These are phyloP conservation scores for Dactylellina leptospora DNA, from an alignment of 2,329 filamentous ascomycete species.

Conservation along the genomic window DNA sequence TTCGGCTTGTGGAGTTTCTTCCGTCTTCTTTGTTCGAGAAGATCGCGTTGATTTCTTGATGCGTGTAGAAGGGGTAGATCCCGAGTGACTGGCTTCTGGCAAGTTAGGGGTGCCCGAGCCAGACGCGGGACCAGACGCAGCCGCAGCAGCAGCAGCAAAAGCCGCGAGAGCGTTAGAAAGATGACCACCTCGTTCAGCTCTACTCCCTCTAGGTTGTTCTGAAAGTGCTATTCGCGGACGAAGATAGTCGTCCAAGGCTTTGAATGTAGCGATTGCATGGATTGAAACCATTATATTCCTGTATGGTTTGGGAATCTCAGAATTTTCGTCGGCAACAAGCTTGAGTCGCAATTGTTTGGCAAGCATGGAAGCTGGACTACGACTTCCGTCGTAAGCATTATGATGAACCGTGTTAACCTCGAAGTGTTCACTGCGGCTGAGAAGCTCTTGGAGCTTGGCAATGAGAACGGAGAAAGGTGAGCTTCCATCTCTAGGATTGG, in stretches of 20 bases:
- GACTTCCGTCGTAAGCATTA: conserved; percentile 86
- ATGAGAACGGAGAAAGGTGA: conserved; percentile 88
- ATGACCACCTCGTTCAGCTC: conserved; percentile 65
- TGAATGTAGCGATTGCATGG: conserved; percentile 97
- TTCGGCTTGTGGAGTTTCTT: conserved; percentile 37
- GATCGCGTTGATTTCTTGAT: conserved; percentile 38
- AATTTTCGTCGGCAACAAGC: conserved; percentile 86
- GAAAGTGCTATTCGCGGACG: conserved; percentile 85
- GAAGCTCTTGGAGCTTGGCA: conserved; percentile 91
- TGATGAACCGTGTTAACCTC: conserved; percentile 96
- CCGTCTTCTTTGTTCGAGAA: conserved; percentile 38
- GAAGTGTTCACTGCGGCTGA: conserved; percentile 97
- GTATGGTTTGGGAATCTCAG: conserved; percentile 85
- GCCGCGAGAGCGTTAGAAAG: conserved; percentile 76
- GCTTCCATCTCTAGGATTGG: conserved; percentile 62
- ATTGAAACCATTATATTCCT: conserved; percentile 98
- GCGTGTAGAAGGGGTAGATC: conserved; percentile 25
- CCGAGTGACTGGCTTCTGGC: conserved; percentile 19
- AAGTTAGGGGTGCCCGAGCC: conserved; percentile 58
- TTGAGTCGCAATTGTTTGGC: conserved; percentile 93
- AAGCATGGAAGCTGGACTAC: conserved; percentile 92
- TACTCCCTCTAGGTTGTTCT: conserved; percentile 55
- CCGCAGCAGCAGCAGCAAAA: conserved; percentile 75
- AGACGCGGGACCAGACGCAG: conserved; percentile 34
- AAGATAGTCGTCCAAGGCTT: conserved; percentile 93